phyloP scores from a whole-genome alignment of 2,329 filamentous ascomycete genomes.

The Venturia asperata region DNA sequence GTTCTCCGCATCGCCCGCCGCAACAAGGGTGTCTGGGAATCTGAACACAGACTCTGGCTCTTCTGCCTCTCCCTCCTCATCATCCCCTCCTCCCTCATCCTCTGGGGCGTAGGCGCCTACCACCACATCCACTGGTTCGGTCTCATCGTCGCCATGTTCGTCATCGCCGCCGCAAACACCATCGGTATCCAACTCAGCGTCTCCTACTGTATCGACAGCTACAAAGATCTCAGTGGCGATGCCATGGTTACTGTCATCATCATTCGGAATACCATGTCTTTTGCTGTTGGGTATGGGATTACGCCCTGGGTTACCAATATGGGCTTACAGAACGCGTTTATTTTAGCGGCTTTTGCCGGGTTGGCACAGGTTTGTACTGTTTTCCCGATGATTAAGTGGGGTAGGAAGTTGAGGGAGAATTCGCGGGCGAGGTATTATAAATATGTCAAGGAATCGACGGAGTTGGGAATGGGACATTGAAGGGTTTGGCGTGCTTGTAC shows the following conservation, averaged over 20 bases:
- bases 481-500: background rate
- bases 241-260: slow-evolving; percentile 46
- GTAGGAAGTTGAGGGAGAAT: slow-evolving; percentile 38
- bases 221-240: slow-evolving; percentile 43
- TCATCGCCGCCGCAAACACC: slow-evolving; percentile 38
- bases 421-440: slow-evolving; percentile 34
- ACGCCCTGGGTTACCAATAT: slow-evolving; percentile 40
- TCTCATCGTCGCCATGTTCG: slow-evolving; percentile 11
- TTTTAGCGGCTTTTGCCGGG: slow-evolving; percentile 38
- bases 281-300: slow-evolving; percentile 45
- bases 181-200: slow-evolving; percentile 40
- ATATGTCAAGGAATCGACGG: slow-evolving; percentile 32
- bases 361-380: slow-evolving; percentile 35
- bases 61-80: slow-evolving; percentile 36
- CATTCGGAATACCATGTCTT: slow-evolving; percentile 44
- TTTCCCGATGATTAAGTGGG: slow-evolving; percentile 44
- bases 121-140: slow-evolving; percentile 8
- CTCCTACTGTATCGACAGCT: slow-evolving; percentile 44
- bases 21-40: slow-evolving; percentile 35
- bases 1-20: slow-evolving; percentile 32
- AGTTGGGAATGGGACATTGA: slow-evolving; percentile 22
- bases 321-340: slow-evolving; percentile 39
- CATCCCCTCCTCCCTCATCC: slow-evolving; percentile 39
- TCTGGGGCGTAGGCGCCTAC: slow-evolving; percentile 12
- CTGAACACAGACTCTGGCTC: slow-evolving; percentile 37